Evolutionary conservation across 202 grass and related monocot genomes (phyloP), one percentile per base, ranked within the genome.

Genomic region (Zoysia matrella): DNA sequence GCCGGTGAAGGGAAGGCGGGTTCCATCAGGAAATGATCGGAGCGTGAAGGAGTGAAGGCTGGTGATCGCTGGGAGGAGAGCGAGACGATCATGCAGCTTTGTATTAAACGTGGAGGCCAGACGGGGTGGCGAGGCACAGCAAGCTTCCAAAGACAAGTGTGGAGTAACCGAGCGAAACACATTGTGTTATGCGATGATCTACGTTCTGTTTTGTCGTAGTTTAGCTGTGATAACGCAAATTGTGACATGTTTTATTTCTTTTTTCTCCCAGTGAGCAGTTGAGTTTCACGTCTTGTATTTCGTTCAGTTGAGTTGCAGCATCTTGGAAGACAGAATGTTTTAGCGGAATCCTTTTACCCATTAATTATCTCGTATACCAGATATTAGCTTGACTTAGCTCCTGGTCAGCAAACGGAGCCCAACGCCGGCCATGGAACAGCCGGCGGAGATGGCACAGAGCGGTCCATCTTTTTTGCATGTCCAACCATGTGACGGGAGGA

Each of bases 1-100:
- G 80, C 80, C 6, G 83, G 18, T 36, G 65, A 39, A 54, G 67
- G 52, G 6, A 22, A 77, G 10, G 79, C 39, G 58, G 80, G 73
- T 71, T 89, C 88, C 90, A 97, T 97, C 16, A 7, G 75, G 30
- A 10, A 44, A 73, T 13, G 71, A 5, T 16, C 10, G 13, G 4
- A 7, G 8, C 0, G 22, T 11, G 16, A 41, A 47, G 2, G 8
- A 48, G 55, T 36, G 30, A 13, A 40, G 52, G 36, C 30, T 30
- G 22, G 3, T 42, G 75, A 77, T 77, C 13, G 4, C 60, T 2
- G 47, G 60, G 12, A 4, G 8, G 3, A 49, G 44, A 14, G 30
- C 30, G 8, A n/a, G 62, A 44, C 48, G 64, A 53, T 2, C 8
- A 10, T 12, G 61, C 39, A 66, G 14, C 15, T 4, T 67, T 68